Base-by-base conservation (phyloP, 164 flowering plant species). In the Warburgia ugandensis region DNA sequence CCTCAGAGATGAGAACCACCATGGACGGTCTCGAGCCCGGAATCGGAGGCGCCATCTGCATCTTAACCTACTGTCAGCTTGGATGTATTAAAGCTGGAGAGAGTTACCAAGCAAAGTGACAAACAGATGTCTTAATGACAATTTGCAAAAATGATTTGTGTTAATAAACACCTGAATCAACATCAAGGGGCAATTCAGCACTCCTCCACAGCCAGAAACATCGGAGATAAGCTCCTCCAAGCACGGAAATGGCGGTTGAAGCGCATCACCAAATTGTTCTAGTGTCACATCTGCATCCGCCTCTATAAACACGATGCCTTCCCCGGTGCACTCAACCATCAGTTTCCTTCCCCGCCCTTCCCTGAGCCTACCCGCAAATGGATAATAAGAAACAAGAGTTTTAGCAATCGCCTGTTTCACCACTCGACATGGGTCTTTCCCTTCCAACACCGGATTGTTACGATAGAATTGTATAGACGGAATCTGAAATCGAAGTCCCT, bases 221-320 rank as follows among this genome's bases (percentile, higher is more conserved):
- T 64, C 54, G 44, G 16, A 54, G 14, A 69, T 58, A 23, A 69
- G 62, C 28, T 65, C 55, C 3, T 62, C 67, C 7, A 65, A 6
- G 42, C 49, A 41, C 0, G 67, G 64, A 26, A 42, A 59, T 0
- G 70, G 70, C 0, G 74, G 70, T 11, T 51, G 67, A 25, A 66
- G 49, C n/a, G n/a, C n/a, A 19, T 65, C 64, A 3, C 70, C 65
- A 1, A 70, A 48, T 23, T 65, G n/a, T 17, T 43, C 57, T n/a
- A 70, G 60, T 6, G 47, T 36, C 9, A 61, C 42, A 26, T 58
- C 59, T 1, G 70, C 73, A 17, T 72, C 70, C 0, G 74, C 77
- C 39, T 69, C 71, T 1, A 73, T 25, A 47, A 69, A 73, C 67
- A 66, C 6, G 16, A 61, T 45, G 1, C 77, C 73, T 26, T 73